phyloP scores from a whole-genome alignment of 1,284 basidiomycete species.

The Golubevia pallescens region DNA sequence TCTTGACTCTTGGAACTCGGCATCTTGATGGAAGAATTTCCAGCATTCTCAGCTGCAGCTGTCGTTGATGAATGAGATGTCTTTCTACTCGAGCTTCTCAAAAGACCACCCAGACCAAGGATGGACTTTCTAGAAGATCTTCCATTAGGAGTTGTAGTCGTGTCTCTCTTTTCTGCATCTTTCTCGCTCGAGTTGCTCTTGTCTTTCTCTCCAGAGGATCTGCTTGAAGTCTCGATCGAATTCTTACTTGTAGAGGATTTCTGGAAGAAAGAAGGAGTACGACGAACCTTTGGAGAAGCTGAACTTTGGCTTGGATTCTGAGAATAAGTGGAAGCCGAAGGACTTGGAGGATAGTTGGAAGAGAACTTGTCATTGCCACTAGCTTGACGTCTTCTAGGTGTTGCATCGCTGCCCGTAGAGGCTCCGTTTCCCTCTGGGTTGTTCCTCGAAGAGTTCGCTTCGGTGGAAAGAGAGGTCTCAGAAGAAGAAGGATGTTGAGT shows the following conservation, averaged over 20 bases:
- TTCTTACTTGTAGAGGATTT: slow-evolving; percentile 14
- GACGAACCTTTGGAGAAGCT: slow-evolving; percentile 18
- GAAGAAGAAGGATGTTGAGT: no score
- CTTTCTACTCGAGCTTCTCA: slow-evolving; percentile 1
- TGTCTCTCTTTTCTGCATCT: slow-evolving; percentile 6
- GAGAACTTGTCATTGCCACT: no score
- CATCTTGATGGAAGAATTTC: background rate
- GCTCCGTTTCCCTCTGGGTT: no score
- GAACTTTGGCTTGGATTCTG: no score
- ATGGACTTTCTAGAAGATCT: slow-evolving; percentile 48
- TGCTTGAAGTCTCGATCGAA: background rate
- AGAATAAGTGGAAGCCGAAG: no score
- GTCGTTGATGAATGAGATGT: background rate
- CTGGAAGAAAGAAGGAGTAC: slow-evolving; percentile 39
- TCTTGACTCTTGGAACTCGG: no score
- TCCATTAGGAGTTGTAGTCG: slow-evolving; percentile 19
- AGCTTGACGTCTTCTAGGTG: no score
- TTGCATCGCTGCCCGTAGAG: no score
- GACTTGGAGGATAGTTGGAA: no score
- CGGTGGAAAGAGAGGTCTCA: no score
- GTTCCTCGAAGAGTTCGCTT: no score
- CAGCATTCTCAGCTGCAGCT: no score
- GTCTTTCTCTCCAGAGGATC: slow-evolving; percentile 1
- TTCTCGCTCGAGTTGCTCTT: background rate
- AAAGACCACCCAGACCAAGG: slow-evolving; percentile 28